Evolutionary conservation across 2,329 filamentous ascomycete species (phyloP).

Genomic region (Apiospora hydei): DNA sequence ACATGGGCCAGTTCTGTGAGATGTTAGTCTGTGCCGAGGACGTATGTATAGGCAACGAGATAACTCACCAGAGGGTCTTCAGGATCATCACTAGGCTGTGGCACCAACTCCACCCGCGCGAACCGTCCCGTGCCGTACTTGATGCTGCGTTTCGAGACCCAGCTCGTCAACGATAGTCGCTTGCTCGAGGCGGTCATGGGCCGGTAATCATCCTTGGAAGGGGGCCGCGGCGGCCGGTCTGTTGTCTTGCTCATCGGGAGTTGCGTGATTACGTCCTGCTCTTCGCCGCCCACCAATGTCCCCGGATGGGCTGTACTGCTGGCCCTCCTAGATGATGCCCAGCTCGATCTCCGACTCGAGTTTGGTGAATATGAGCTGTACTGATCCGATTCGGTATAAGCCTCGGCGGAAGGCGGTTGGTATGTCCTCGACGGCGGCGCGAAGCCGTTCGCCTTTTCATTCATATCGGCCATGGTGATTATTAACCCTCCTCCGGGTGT

Average conservation of each 20-base stretch:
- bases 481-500: neutral
- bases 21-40: conserved; percentile 21
- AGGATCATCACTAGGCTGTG: conserved; percentile 62
- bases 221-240: neutral
- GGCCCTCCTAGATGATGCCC: neutral
- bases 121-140: conserved; percentile 57
- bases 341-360: neutral
- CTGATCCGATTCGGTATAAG: neutral
- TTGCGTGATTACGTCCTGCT: neutral
- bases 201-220: conserved; percentile 20
- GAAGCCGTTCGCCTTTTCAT: neutral
- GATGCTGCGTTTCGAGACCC: conserved; percentile 46
- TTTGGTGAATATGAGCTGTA: neutral
- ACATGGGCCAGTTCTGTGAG: conserved; percentile 61
- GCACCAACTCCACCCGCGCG: conserved; percentile 55
- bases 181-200: conserved; percentile 45
- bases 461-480: conserved; percentile 3
- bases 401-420: neutral
- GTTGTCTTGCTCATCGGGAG: neutral
- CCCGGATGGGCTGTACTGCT: neutral
- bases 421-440: neutral
- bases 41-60: neutral
- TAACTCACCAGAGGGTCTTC: conserved; percentile 60
- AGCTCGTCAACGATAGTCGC: conserved; percentile 45
- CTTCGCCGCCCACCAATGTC: neutral